These are phyloP conservation scores for Colletotrichum tofieldiae DNA, from an alignment of 2,329 filamentous ascomycete species.

Conservation along the genomic window DNA sequence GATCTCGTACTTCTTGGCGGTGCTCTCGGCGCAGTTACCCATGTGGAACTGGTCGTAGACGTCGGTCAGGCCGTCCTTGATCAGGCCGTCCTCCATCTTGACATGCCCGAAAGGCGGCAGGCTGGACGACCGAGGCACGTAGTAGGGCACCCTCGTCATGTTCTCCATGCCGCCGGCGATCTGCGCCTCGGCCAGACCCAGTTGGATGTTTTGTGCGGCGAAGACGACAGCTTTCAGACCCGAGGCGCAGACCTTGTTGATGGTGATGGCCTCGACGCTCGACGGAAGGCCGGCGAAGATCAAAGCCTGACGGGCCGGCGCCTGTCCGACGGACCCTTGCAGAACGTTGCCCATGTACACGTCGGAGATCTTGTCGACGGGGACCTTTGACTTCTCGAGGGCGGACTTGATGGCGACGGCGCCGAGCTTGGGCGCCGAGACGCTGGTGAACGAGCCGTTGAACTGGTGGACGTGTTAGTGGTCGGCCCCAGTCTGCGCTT, in stretches of 20 bases:
- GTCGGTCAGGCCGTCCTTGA: conserved; percentile 96
- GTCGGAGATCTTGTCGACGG: conserved; percentile 85
- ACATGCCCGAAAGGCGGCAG: conserved; percentile 90
- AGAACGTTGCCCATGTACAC: conserved; percentile 99
- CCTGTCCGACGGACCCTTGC: conserved; percentile 86
- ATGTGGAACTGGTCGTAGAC: conserved; percentile 98
- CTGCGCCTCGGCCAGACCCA: conserved; percentile 89
- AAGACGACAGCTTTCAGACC: conserved; percentile 93
- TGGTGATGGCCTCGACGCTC: conserved; percentile 88
- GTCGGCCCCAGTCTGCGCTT: background rate
- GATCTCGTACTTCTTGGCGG: conserved; percentile 88
- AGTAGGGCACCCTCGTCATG: conserved; percentile 96
- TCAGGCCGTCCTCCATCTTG: conserved; percentile 90
- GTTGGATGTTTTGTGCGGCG: conserved; percentile 94
- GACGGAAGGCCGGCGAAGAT: conserved; percentile 89
- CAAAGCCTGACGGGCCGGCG: conserved; percentile 90
- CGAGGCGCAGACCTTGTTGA: conserved; percentile 99
- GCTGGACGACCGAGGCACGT: conserved; percentile 85
- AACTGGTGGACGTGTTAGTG: conserved; percentile 72
- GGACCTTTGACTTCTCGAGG: conserved; percentile 87
- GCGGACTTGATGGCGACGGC: conserved; percentile 94
- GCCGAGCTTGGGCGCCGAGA: conserved; percentile 90
- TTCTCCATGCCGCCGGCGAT: conserved; percentile 98
- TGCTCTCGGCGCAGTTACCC: conserved; percentile 96
- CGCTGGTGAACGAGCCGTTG: conserved; percentile 89